These are phyloP conservation scores for Kodamaea sp. DNA, from an alignment of 1,139 yeast genomes.

Conservation along the genomic window DNA sequence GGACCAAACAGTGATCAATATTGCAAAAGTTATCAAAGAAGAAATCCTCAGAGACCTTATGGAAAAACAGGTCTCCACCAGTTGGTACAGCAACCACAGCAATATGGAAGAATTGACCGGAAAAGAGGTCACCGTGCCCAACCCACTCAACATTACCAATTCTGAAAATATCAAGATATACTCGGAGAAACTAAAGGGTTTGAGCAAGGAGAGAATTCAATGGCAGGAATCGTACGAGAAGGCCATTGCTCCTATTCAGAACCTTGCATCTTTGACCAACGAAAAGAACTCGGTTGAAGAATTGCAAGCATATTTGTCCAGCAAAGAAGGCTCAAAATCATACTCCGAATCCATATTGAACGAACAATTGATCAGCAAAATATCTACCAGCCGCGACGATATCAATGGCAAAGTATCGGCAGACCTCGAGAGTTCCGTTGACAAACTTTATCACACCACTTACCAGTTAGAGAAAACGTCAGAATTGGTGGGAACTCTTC, in stretches of 20 bases:
- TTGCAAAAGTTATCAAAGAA: conserved; percentile 67
- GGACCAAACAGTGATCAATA: conserved; percentile 45
- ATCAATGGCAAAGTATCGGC: conserved; percentile 4
- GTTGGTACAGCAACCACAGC: conserved; percentile 59
- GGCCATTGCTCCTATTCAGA: conserved; percentile 21
- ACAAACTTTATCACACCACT: conserved; percentile 15
- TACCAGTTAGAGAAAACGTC: conserved; percentile 16
- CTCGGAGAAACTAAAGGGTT: conserved; percentile 41
- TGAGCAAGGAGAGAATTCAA: conserved; percentile 48
- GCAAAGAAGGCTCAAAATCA: background rate
- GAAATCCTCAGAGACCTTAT: conserved; percentile 60
- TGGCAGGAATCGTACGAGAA: conserved; percentile 45
- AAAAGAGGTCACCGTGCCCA: conserved; percentile 21
- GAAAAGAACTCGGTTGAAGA: conserved; percentile 5
- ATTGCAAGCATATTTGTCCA: conserved; percentile 6
- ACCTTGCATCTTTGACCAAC: conserved; percentile 4
- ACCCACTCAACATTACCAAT: conserved; percentile 17
- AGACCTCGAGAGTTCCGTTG: conserved; percentile 13
- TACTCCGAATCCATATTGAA: conserved; percentile 5
- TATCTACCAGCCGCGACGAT: conserved; percentile 3
- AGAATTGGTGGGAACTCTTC: conserved; percentile 12
- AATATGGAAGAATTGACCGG: conserved; percentile 24
- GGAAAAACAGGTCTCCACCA: conserved; percentile 59
- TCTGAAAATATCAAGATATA: conserved; percentile 14
- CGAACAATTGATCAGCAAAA: conserved; percentile 5